Evolutionary conservation across 345 rosid genomes (phyloP).

Genomic region (Melastoma malabathricum): DNA sequence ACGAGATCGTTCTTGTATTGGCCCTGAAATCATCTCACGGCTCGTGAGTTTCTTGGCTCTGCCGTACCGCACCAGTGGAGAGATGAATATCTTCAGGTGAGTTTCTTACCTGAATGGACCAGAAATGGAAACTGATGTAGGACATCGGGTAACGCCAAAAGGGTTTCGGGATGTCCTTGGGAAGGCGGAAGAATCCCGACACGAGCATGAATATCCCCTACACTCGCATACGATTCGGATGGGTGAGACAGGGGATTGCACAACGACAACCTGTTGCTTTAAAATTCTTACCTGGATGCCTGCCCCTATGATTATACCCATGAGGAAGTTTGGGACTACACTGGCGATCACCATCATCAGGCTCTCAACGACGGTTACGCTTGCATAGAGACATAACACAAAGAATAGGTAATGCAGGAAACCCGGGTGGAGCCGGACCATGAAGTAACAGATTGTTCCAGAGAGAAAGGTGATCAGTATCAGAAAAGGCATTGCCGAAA

Average conservation of each 20-base stretch:
- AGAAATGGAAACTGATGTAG: slow-evolving; percentile 57
- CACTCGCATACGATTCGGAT: neutral
- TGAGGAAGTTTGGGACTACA: slow-evolving; percentile 85
- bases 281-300: slow-evolving; percentile 52
- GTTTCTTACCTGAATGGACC: slow-evolving; percentile 46
- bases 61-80: too few species aligned
- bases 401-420: slow-evolving; percentile 68
- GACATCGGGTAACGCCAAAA: slow-evolving; percentile 98
- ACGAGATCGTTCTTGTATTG: slow-evolving; percentile 81
- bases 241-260: neutral
- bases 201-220: slow-evolving; percentile 95
- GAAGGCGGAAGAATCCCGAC: slow-evolving; percentile 91
- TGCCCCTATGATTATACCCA: slow-evolving; percentile 97
- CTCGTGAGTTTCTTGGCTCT: too few species aligned
- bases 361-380: slow-evolving; percentile 94
- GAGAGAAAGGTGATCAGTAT: slow-evolving; percentile 60
- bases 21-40: slow-evolving; percentile 32
- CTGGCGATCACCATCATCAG: slow-evolving; percentile 96
- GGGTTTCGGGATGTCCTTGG: slow-evolving; percentile 78
- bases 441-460: slow-evolving; percentile 86
- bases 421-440: slow-evolving; percentile 83
- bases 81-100: too few species aligned
- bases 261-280: neutral
- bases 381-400: slow-evolving; percentile 77
- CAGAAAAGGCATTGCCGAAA: slow-evolving; percentile 77